Conservation (phyloP, 2,329 filamentous ascomycete species). For the Sporothrix euskadiensis region DNA sequence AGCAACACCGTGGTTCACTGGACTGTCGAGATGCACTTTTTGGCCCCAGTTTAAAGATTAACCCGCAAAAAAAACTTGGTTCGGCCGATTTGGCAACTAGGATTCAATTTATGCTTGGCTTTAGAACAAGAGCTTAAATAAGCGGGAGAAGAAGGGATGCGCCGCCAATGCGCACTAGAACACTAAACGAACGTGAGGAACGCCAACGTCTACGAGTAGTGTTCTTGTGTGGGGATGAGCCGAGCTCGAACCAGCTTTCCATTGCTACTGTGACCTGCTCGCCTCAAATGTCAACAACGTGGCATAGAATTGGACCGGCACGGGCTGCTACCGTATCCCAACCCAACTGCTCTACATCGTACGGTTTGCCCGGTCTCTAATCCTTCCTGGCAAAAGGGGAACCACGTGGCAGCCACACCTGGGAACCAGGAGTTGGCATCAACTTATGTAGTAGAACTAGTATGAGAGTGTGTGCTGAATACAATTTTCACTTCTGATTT, state of each 20-base stretch:
- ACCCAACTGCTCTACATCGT: conserved; percentile 7
- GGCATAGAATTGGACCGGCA: neutral
- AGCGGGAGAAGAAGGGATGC: neutral
- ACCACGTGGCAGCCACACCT: conserved; percentile 9
- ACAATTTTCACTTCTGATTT: too few species aligned
- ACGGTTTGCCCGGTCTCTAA: conserved; percentile 11
- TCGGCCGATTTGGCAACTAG: neutral
- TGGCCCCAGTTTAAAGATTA: neutral
- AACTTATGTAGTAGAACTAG: too few species aligned
- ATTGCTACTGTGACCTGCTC: conserved; percentile 18
- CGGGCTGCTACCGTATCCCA: conserved; percentile 3
- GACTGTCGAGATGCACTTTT: neutral
- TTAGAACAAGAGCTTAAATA: neutral
- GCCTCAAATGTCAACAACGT: conserved; percentile 16
- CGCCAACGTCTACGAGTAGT: neutral
- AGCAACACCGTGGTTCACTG: neutral
- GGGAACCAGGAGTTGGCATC: neutral
- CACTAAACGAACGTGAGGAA: neutral
- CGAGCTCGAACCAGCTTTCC: conserved; percentile 57
- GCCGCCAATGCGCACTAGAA: neutral
- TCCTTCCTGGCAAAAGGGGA: neutral
- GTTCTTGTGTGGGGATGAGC: neutral
- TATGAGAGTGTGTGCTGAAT: too few species aligned
- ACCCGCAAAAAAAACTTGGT: neutral
- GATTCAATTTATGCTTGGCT: neutral